Evolutionary conservation across 768 basidiomycete species (phyloP), one percentile per base, ranked within the genome.

Genomic region (Coprinellus micaceus): DNA sequence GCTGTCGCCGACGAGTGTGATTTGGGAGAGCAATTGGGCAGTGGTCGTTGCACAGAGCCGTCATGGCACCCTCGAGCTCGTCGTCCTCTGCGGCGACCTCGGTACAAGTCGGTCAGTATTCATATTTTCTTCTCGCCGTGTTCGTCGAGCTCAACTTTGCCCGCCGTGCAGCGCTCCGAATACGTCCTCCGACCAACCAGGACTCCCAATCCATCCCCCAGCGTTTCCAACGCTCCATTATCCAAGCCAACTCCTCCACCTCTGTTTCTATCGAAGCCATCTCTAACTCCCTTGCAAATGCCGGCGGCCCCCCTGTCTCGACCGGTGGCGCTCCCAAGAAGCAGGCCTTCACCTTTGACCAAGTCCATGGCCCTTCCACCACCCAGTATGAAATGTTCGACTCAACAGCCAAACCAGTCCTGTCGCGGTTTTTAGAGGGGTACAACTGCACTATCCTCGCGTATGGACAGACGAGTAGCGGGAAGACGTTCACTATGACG

Each of bases 361-460:
- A 94, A 62, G 96, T 99, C 43, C 87, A 97, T 66, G 80, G 84
- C 2, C 94, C 91, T n/a, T 76, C 83, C 26, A 85, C 90, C 33
- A 88, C 86, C 0, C 97, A 99, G 68, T 82, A 88, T 71, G 82
- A 85, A 26, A 82, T 98, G 62, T 99, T 92, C 72, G 86, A 86
- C 28, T 80, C 81, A 5, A 95, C 94, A 36, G 89, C 92, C 21
- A 81, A 87, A 44, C 91, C 91, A 11, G 87, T 96, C 66, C 80
- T 95, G 59, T 82, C 85, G 26, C 88, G 91, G 62, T 96, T 96
- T 69, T 67, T 93, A 28, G 91, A 94, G 65, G 96, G 96, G 4
- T 94, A 94, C 72, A 99, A 99, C 75, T 96, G 95, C 60, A 99
- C 97, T 11, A 89, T 98, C 54, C 84, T 99, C 61, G 97, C 97